These are phyloP conservation scores for Chionographis japonica DNA, from an alignment of 106 monocot genomes.

Conservation along the genomic window DNA sequence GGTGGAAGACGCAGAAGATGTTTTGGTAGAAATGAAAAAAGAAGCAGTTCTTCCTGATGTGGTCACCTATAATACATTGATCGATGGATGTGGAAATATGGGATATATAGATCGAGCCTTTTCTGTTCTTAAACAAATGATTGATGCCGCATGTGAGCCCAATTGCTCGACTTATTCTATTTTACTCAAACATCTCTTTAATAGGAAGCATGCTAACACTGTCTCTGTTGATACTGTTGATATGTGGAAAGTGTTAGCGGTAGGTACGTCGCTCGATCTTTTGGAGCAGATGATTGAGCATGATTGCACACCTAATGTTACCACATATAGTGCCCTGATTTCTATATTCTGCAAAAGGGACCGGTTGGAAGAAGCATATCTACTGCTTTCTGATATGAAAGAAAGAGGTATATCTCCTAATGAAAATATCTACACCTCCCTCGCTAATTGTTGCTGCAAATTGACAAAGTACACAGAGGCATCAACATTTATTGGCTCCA, in stretches of 20 bases:
- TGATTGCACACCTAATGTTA: not conserved
- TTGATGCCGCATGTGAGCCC: constrained; percentile 31
- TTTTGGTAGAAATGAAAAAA: constrained; percentile 45
- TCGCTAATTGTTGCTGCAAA: constrained; percentile 23
- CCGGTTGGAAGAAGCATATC: constrained; percentile 17
- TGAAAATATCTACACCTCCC: constrained; percentile 22
- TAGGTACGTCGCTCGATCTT: constrained; percentile 17
- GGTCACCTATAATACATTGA: constrained; percentile 48
- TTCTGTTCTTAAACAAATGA: constrained; percentile 29
- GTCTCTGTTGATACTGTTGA: not conserved
- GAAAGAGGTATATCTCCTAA: constrained; percentile 19
- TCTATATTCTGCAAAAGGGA: constrained; percentile 20
- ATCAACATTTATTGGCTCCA: constrained; percentile 8
- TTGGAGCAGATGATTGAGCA: constrained; percentile 17
- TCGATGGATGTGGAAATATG: constrained; percentile 38
- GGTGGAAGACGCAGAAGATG: constrained; percentile 37
- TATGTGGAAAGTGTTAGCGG: constrained; percentile 17
- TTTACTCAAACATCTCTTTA: constrained; percentile 20
- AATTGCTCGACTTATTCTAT: constrained; percentile 25
- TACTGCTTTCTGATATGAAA: constrained; percentile 21
- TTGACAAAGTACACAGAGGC: constrained; percentile 11
- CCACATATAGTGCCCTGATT: constrained; percentile 15
- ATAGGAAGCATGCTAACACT: constrained; percentile 3
- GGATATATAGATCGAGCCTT: constrained; percentile 47
- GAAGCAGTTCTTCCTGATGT: constrained; percentile 35